A percentile compares a stretch with the other conserved stretches of the same genome.
Evolutionary conservation across 495 filamentous ascomycete genomes (phyloP).

Genomic region (Ramalina peruviana): DNA sequence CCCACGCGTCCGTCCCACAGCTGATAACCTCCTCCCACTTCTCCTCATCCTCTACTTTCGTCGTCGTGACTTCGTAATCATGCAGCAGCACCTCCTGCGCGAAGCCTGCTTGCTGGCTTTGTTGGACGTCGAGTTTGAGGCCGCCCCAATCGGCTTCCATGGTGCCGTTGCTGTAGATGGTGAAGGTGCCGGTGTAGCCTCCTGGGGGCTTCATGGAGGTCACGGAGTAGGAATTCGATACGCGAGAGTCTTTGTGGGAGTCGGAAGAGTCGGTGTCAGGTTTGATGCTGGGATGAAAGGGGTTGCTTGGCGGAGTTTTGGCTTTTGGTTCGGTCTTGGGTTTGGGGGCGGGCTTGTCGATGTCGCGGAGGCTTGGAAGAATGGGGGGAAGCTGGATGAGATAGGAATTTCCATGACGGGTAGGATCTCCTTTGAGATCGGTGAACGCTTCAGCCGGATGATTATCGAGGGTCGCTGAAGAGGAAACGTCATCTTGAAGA

Average conservation of each 20-base stretch:
- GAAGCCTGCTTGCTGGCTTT: conserved; percentile 19
- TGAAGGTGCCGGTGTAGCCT: conserved; percentile 42
- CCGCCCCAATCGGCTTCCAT: conserved; percentile 36
- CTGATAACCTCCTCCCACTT: conserved; percentile 9
- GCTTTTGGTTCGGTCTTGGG: conserved; percentile 10
- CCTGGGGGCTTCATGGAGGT: conserved; percentile 33
- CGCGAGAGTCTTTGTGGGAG: conserved; percentile 1
- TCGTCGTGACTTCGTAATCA: conserved; percentile 31
- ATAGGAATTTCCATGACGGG: conserved; percentile 30
- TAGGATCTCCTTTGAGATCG: conserved; percentile 1
- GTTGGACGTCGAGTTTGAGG: conserved; percentile 16
- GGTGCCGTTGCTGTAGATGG: conserved; percentile 35
- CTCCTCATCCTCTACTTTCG: conserved; percentile 6
- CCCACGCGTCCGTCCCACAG: conserved; percentile 26
- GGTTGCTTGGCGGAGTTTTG: conserved; percentile 2
- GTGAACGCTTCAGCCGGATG: not conserved
- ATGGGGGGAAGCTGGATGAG: conserved; percentile 43
- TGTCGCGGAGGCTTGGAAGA: conserved; percentile 32
- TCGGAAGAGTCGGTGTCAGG: conserved; percentile 10
- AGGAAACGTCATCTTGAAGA: too few relatives aligned
- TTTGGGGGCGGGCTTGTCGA: not conserved
- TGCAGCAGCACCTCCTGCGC: conserved; percentile 36
- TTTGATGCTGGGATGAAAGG: conserved; percentile 15
- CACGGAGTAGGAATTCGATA: conserved; percentile 25
- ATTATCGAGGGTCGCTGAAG: too few relatives aligned